Evolutionary conservation across 352 stramenopile genomes (phyloP), one percentile per base, ranked within the genome.

Genomic region (Phytophthora ramorum): DNA sequence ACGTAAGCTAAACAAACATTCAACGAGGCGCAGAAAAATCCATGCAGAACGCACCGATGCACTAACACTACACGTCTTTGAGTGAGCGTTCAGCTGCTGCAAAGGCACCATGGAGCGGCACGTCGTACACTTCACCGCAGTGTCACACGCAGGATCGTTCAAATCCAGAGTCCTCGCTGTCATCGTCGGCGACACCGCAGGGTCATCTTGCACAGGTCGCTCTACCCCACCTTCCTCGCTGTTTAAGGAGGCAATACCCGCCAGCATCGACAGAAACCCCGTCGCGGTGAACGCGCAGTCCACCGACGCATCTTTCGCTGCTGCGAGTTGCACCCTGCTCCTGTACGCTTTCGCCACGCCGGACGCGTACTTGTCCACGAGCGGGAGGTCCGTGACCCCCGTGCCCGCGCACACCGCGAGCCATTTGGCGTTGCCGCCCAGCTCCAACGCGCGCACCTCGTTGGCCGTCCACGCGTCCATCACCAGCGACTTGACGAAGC

Each of bases 341-440:
- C 79, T 83, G 65, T 94, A 96, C 7, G 72, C 76, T 30, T 81
- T 79, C 14, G 87, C 87, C 46, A 92, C 72, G 4, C 59, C 57
- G 9, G 85, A 88, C 34, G 62, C 72, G 73, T 96, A 96, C 58
- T 93, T 93, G 30, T 89, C 58, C 41, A 67, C 58, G 16, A 88
- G 62, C 0, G 71, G 13, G 24, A 90, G 60, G 38, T 92, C 75
- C 24, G 53, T 57, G 1, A 84, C 73, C 6, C 69, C 60, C 2
- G 76, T 82, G 14, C 73, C 87, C 9, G 71, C 48, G 60, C 87
- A 96, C 13, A 96, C 83, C 5, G 84, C 84, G 19, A 73, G 48
- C 87, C 87, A 96, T 66, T 96, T 96, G 50, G 79, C 87, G 46
- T 94, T 96, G 22, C 87, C 85, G 16, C 85, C 86, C 16, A 81